Evolutionary conservation across 2,329 filamentous ascomycete genomes (phyloP).

Genomic region (Alternaria triticimaculans): DNA sequence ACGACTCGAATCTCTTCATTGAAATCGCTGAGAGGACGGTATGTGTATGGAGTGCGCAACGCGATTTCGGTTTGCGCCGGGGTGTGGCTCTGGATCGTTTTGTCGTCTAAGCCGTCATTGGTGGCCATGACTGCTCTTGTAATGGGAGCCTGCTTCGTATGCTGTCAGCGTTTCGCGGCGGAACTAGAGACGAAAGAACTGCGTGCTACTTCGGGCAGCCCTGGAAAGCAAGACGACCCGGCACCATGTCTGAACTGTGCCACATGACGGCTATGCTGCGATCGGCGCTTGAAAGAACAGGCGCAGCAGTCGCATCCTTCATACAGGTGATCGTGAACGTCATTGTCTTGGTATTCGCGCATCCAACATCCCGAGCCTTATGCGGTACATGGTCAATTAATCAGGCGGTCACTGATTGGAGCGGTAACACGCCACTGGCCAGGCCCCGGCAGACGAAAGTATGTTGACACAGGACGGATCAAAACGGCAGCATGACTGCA

Average conservation of each 20-base stretch:
- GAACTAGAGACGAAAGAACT: neutral
- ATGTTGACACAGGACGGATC: no score
- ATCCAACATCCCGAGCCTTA: neutral
- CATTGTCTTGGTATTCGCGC: neutral
- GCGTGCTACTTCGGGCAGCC: neutral
- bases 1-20: neutral
- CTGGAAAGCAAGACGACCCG: no score
- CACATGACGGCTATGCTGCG: neutral
- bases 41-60: neutral
- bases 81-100: rapidly evolving
- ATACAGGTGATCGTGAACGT: neutral
- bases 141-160: rapidly evolving
- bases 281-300: neutral
- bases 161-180: neutral
- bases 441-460: neutral
- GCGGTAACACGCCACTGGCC: neutral
- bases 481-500: no score
- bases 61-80: neutral
- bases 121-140: neutral
- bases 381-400: neutral
- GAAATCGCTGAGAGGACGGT: neutral
- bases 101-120: neutral
- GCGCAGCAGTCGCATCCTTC: neutral
- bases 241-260: neutral
- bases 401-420: neutral